Base-by-base conservation (phyloP, 305 asterid species). In the Fraxinus velutina region DNA sequence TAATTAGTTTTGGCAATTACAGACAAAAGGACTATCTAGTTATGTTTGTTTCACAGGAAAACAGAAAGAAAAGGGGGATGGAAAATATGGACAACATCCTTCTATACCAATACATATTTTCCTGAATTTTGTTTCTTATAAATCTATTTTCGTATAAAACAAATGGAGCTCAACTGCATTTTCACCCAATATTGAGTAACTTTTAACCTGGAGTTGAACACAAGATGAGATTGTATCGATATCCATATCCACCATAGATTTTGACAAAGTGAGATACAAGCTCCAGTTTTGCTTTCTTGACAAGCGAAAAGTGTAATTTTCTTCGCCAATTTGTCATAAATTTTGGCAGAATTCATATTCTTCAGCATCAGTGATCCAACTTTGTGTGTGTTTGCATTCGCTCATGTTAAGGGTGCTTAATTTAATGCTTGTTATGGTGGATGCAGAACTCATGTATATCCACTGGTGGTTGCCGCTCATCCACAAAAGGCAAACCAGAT, bases 401-500 rank as follows among this genome's bases (percentile, higher is more conserved):
- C 34, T 21, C 34, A 64, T 64, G 34, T 27, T 24, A 66, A 66
- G 73, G 32, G 70, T 13, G 12, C 36, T 75, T 42, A 9, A 32
- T 32, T 55, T 73, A 1, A 12, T 80, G 15, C 62, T 80, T 47
- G 39, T 36, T 76, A 57, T 75, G 37, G 68, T 75, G 75, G 80
- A 36, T 85, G 88, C 88, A 88, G 94, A 66, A 75, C 62, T 77
- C 32, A 80, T 78, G 91, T 79, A 79, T 75, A 82, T 33, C 93
- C 93, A 44, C 12, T 81, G 42, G 93, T 92, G 80, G 85, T 92
- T 27, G 92, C 93, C 50, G 92, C 94, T 79, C 92, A 93, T 87
- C 97, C 97, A 6, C 70, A 76, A 22, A 88, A 89, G 78, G 89
- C 92, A 4, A 73, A 86, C 81, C 98, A 92, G 87, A 82, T 93